Evolutionary conservation across 805 yeast genomes (phyloP).

Genomic region (Candida arabinofermentans): DNA sequence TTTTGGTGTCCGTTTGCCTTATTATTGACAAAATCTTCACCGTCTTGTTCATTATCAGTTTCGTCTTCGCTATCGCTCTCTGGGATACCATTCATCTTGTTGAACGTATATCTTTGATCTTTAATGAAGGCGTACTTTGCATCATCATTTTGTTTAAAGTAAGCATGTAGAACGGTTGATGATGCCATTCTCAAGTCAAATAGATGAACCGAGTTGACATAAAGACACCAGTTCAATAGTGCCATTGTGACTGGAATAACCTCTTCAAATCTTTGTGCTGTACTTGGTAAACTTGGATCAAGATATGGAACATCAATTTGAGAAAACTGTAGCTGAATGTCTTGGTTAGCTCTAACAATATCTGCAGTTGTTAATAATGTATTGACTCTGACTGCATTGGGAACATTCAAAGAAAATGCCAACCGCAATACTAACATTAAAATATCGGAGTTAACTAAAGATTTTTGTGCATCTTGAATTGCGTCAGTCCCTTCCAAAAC

Average conservation of each 20-base stretch:
- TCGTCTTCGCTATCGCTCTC: conserved; percentile 8
- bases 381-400: conserved; percentile 59
- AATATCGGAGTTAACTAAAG: conserved; percentile 56
- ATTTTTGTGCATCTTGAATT: conserved; percentile 56
- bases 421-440: conserved; percentile 63
- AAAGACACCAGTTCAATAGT: conserved; percentile 77
- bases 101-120: conserved; percentile 55
- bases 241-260: conserved; percentile 70
- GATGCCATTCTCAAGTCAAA: conserved; percentile 82
- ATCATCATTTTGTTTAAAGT: conserved; percentile 58
- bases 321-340: conserved; percentile 66
- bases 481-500: conserved; percentile 70
- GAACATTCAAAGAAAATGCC: conserved; percentile 63
- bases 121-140: conserved; percentile 59
- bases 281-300: conserved; percentile 50
- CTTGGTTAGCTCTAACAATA: conserved; percentile 61
- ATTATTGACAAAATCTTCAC: conserved; percentile 1
- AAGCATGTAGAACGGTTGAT: conserved; percentile 59
- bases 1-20: conserved; percentile 2
- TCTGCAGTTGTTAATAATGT: conserved; percentile 78
- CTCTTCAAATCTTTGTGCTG: conserved; percentile 29
- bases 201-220: conserved; percentile 74
- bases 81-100: conserved; percentile 23
- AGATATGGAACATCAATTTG: conserved; percentile 89
- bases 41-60: conserved; percentile 2